Percentiles rank a stretch among this genome's conserved stretches.
phyloP scores from a whole-genome alignment of 495 filamentous ascomycete species.

The Venustampulla echinocandica region DNA sequence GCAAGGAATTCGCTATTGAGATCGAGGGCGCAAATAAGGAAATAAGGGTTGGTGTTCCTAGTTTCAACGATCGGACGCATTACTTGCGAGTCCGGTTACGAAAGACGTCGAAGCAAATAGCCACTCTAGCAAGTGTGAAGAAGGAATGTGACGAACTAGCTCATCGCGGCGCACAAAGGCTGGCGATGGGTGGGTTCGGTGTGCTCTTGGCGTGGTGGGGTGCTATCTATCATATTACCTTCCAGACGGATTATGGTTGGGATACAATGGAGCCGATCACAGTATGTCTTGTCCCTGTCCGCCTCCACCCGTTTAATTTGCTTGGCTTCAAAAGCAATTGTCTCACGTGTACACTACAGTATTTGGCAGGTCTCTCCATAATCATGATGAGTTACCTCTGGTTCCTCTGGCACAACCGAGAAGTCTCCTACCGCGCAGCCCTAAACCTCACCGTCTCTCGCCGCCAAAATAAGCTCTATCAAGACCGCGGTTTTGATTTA shows the following conservation, averaged over 20 bases:
- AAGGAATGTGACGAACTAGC: conserved; percentile 72
- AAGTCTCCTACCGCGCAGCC: conserved; percentile 76
- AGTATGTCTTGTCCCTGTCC: conserved; percentile 20
- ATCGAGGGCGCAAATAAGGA: conserved; percentile 64
- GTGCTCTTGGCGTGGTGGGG: conserved; percentile 71
- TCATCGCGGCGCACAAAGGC: conserved; percentile 63
- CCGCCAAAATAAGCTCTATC: conserved; percentile 70
- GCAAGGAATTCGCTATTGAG: conserved; percentile 73
- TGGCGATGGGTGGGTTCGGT: conserved; percentile 71
- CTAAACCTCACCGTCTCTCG: conserved; percentile 77
- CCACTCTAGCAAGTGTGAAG: conserved; percentile 62
- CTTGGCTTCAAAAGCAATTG: not conserved
- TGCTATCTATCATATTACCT: conserved; percentile 64
- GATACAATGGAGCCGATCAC: conserved; percentile 89
- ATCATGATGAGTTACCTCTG: conserved; percentile 87
- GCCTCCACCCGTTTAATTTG: not conserved
- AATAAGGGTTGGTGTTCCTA: conserved; percentile 72
- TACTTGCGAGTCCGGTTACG: conserved; percentile 70
- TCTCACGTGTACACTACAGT: too few species aligned
- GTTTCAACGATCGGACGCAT: conserved; percentile 81
- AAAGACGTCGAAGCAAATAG: conserved; percentile 59
- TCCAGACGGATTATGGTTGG: conserved; percentile 75
- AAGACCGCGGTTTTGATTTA: conserved; percentile 63
- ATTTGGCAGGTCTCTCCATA: conserved; percentile 71
- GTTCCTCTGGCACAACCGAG: conserved; percentile 89